These are phyloP conservation scores for Globisporangium canariense DNA, from an alignment of 352 stramenopile genomes.

Conservation along the genomic window DNA sequence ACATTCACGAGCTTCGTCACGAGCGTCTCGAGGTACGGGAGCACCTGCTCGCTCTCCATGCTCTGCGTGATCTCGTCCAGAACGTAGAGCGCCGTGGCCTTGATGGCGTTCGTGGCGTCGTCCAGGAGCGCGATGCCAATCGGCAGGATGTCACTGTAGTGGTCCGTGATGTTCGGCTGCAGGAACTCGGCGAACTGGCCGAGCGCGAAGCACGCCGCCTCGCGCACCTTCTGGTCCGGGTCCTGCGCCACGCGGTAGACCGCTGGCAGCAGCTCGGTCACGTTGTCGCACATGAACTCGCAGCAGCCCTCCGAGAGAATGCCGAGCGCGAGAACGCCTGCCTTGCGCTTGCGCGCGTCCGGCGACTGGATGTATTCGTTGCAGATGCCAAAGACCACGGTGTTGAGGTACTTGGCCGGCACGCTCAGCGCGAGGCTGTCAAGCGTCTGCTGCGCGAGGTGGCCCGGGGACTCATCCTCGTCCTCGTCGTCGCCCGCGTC, in stretches of 20 bases:
- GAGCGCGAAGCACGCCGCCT: conserved; percentile 97
- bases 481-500: conserved; percentile 58
- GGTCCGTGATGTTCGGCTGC: conserved; percentile 95
- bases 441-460: conserved; percentile 83
- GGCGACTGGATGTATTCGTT: conserved; percentile 90
- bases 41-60: conserved; percentile 93
- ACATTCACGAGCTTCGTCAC: conserved; percentile 95
- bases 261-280: conserved; percentile 91
- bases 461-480: conserved; percentile 74
- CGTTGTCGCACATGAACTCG: conserved; percentile 93
- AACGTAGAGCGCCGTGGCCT: conserved; percentile 97
- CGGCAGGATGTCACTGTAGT: conserved; percentile 94
- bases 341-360: conserved; percentile 92
- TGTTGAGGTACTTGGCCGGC: conserved; percentile 81
- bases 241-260: conserved; percentile 91
- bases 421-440: conserved; percentile 80
- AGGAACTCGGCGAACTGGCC: conserved; percentile 98
- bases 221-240: conserved; percentile 90
- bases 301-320: conserved; percentile 97
- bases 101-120: conserved; percentile 91
- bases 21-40: conserved; percentile 93
- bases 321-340: conserved; percentile 94
- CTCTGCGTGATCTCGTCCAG: conserved; percentile 99
- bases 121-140: conserved; percentile 95
- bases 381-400: conserved; percentile 68